Percentiles rank a stretch among this genome's conserved stretches.
Evolutionary conservation across 75 land plant species (phyloP).

Genomic region (Pinus albicaulis): DNA sequence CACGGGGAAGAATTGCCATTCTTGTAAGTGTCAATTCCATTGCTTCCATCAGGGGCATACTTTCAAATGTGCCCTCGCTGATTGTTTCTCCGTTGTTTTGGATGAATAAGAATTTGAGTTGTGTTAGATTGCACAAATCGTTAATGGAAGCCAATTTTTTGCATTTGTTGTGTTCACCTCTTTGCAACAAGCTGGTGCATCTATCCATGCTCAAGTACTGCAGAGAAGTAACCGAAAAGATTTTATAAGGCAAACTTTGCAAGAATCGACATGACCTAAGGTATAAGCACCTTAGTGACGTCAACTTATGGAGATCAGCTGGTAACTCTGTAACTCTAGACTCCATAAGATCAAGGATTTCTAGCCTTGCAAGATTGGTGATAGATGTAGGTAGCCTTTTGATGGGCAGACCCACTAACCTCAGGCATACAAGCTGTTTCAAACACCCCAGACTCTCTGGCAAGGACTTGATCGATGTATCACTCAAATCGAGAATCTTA

Average conservation of each 20-base stretch:
- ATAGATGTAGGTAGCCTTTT: background rate
- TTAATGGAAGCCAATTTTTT: background rate
- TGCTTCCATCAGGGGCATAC: background rate
- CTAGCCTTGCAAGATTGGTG: background rate
- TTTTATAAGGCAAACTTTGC: background rate
- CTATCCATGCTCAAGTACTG: background rate
- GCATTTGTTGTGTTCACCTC: too few relatives aligned
- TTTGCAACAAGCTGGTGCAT: background rate
- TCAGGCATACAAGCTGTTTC: background rate
- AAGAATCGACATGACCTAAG: background rate
- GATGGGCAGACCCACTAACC: background rate
- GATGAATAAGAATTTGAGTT: background rate
- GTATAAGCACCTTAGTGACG: background rate
- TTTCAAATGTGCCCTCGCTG: background rate
- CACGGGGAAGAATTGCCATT: background rate
- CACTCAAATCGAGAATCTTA: background rate
- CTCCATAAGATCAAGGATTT: background rate
- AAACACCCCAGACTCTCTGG: background rate
- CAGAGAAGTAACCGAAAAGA: background rate
- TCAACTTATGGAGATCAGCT: background rate
- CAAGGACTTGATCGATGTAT: background rate
- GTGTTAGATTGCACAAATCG: background rate
- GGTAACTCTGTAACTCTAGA: background rate
- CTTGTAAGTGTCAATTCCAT: background rate
- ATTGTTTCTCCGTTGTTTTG: background rate